Conservation (phyloP, 169 alveolate genomes). For the Eimeria falciformis region DNA sequence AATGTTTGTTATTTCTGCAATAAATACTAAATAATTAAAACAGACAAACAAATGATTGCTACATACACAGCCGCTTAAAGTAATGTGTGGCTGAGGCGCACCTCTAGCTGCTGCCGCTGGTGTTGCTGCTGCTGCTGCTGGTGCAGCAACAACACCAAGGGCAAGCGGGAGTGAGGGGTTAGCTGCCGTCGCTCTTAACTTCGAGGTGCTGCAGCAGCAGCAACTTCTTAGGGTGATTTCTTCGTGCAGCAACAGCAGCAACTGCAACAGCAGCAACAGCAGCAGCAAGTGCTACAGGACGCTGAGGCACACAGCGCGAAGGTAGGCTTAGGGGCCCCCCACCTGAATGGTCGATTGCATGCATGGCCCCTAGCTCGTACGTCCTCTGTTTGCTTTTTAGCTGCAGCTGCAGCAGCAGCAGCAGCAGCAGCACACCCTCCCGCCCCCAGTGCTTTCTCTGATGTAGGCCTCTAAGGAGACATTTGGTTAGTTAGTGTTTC, state of each 20-base stretch:
- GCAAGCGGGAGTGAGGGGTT: constrained; percentile 53
- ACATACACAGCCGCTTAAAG: no score
- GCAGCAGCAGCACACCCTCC: constrained; percentile 46
- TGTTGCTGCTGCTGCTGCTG: constrained; percentile 61
- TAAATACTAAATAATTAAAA: no score
- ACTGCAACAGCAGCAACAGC: constrained; percentile 35
- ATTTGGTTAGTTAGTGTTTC: neutral
- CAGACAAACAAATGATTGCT: no score
- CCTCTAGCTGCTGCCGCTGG: constrained; percentile 54
- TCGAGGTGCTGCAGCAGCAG: constrained; percentile 17
- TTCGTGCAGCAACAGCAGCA: constrained; percentile 12
- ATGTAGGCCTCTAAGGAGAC: neutral
- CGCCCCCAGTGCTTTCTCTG: neutral
- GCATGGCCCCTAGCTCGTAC: neutral
- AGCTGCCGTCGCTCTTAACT: neutral
- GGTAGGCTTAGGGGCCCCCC: constrained; percentile 67
- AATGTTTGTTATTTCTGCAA: neutral
- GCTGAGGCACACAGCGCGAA: constrained; percentile 12
- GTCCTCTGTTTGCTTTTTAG: constrained; percentile 4
- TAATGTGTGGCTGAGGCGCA: neutral
- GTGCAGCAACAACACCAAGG: constrained; percentile 1
- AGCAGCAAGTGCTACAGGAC: constrained; percentile 21
- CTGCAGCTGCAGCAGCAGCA: constrained; percentile 52
- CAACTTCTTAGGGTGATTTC: neutral
- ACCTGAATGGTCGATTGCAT: neutral